Evolutionary conservation across 768 basidiomycete species (phyloP).

Genomic region (Lanmaoa pseudosensibilis): DNA sequence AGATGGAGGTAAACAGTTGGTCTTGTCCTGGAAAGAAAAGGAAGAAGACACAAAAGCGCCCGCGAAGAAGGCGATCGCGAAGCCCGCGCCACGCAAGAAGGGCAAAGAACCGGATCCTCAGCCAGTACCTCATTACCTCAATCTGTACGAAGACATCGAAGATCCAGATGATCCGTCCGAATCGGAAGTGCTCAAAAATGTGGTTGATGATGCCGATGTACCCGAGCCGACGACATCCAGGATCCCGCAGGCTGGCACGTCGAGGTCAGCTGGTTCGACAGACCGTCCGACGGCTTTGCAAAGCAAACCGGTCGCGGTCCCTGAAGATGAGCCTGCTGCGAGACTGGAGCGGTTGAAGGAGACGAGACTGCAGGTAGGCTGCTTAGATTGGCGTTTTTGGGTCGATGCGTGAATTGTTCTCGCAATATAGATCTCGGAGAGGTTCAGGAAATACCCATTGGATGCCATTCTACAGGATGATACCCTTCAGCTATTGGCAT

Average conservation of each 20-base stretch:
- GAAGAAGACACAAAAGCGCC: constrained; percentile 10
- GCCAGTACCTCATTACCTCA: background rate
- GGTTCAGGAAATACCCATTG: background rate
- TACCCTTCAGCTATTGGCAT: constrained; percentile 25
- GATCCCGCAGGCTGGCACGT: constrained; percentile 11
- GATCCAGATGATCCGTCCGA: constrained; percentile 25
- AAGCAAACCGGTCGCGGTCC: background rate
- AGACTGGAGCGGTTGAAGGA: constrained; percentile 21
- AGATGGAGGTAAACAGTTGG: constrained; percentile 15
- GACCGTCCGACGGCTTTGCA: background rate
- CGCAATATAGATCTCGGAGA: constrained; percentile 18
- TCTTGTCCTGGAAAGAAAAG: constrained; percentile 30
- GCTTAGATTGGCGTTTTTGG: background rate
- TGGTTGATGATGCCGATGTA: background rate
- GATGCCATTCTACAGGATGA: constrained; percentile 25
- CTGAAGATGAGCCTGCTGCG: constrained; percentile 12
- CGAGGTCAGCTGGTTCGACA: background rate
- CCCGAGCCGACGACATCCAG: constrained; percentile 7
- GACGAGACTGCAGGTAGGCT: constrained; percentile 21
- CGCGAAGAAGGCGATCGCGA: constrained; percentile 12
- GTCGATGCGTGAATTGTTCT: background rate
- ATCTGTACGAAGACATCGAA: constrained; percentile 34
- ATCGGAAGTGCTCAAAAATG: constrained; percentile 14
- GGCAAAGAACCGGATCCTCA: constrained; percentile 18
- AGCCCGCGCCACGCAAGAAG: constrained; percentile 17